Base-by-base conservation (phyloP, 306 rosid genomes). In the Gleditsia sinensis region DNA sequence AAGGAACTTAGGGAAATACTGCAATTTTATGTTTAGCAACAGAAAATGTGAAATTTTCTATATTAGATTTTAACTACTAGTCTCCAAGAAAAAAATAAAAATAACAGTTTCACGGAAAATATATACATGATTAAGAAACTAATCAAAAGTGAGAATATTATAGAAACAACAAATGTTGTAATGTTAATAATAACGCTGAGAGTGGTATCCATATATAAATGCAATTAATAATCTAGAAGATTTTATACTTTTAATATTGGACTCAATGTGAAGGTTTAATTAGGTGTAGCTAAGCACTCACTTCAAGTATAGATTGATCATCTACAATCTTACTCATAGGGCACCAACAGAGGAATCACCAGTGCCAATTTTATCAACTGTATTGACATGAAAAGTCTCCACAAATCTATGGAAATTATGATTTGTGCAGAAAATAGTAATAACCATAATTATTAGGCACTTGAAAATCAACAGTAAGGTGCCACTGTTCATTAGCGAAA, bases 341-440 rank as follows among this genome's bases (percentile, higher is more conserved):
- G 98, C 97, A 46, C 98, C 98, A 7, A 91, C 90, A 66, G 87
- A 94, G 3, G 98, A 58, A 82, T 94, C 98, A 30, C 98, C 98
- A 7, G 98, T 97, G 7, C 98, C 98, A 13, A 97, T 94, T 25
- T 97, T 94, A 56, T 94, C 98, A 21, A 91, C 85, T 1, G 97
- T 54, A 3, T 82, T 81, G 4, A 94, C 98, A 67, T 81, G 88
- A 43, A 88, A 94, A 32, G 85, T 88, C 0, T 87, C 95, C 49
- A 94, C 97, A 0, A 82, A 28, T 69, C 98, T 97, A 7, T 63
- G 88, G 91, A 94, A 94, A 36, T 82, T 80, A 97, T 94, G 85
- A 24, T 74, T 39, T 62, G 24, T 37, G 57, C 69, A 77, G 2
- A 45, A 69, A 54, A 55, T 23, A 62, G 11, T 68, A 36, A 19